These are phyloP conservation scores for Lecanoromycetidae sp. DNA, from an alignment of 2,329 filamentous ascomycete species.

Conservation along the genomic window DNA sequence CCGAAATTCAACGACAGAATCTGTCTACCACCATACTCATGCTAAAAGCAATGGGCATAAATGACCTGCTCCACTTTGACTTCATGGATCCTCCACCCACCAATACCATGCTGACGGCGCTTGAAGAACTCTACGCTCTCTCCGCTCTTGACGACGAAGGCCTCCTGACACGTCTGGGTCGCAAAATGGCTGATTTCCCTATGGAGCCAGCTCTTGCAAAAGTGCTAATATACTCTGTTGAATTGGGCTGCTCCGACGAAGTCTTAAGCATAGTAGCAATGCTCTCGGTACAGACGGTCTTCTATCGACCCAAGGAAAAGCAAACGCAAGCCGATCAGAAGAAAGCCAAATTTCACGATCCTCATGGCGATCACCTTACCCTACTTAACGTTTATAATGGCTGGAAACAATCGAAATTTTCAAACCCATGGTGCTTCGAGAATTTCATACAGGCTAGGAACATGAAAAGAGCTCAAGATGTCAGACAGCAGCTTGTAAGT, in stretches of 20 bases:
- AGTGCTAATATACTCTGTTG: slow-evolving; percentile 74
- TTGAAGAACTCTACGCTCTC: slow-evolving; percentile 89
- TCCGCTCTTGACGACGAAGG: slow-evolving; percentile 92
- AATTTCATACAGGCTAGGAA: slow-evolving; percentile 91
- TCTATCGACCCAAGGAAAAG: slow-evolving; percentile 95
- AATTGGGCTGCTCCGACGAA: slow-evolving; percentile 83
- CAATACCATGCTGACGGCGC: slow-evolving; percentile 91
- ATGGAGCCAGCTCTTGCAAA: slow-evolving; percentile 94
- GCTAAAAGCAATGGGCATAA: slow-evolving; percentile 98
- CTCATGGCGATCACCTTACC: slow-evolving; percentile 85
- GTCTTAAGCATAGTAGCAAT: slow-evolving; percentile 89
- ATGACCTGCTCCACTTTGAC: slow-evolving; percentile 91
- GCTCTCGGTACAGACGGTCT: slow-evolving; percentile 76
- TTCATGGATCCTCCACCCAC: slow-evolving; percentile 98
- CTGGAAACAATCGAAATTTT: slow-evolving; percentile 81
- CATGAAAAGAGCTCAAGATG: slow-evolving; percentile 82
- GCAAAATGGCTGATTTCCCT: slow-evolving; percentile 97
- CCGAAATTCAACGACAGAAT: slow-evolving; percentile 93
- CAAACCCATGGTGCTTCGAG: slow-evolving; percentile 87
- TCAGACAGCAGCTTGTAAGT: slow-evolving; percentile 78
- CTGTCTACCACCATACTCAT: slow-evolving; percentile 86
- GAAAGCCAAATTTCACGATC: slow-evolving; percentile 94
- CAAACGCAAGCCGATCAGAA: slow-evolving; percentile 93
- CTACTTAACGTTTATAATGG: slow-evolving; percentile 92
- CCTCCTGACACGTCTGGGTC: slow-evolving; percentile 74